Percentiles rank a stretch among this genome's conserved stretches.
These are phyloP conservation scores for Helianthus annuus DNA, from an alignment of 129 eudicot species.

Conservation along the genomic window DNA sequence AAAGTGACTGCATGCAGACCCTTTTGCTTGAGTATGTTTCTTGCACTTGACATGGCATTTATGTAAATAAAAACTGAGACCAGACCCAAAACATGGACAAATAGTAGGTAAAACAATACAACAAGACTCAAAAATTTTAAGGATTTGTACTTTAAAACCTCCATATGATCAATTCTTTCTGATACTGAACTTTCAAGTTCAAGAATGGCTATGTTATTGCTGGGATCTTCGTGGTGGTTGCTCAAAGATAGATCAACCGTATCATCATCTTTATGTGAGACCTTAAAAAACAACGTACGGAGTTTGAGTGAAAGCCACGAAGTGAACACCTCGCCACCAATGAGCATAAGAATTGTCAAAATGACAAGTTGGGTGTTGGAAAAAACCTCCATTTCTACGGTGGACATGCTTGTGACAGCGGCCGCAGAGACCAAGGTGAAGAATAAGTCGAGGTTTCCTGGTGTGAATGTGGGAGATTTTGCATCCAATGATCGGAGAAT, in stretches of 20 bases:
- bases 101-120: slow-evolving; percentile 38
- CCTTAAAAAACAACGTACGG: slow-evolving; percentile 10
- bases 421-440: slow-evolving; percentile 62
- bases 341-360: slow-evolving; percentile 49
- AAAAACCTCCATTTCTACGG: slow-evolving; percentile 72
- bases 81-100: slow-evolving; percentile 40
- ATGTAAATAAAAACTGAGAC: slow-evolving; percentile 25
- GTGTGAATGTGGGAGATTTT: slow-evolving; percentile 16
- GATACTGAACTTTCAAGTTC: neutral
- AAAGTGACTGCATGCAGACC: slow-evolving; percentile 45
- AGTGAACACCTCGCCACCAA: slow-evolving; percentile 65
- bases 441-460: slow-evolving; percentile 45
- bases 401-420: slow-evolving; percentile 72
- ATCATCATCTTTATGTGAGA: neutral
- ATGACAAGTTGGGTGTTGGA: slow-evolving; percentile 62
- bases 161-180: neutral
- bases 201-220: neutral
- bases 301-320: slow-evolving; percentile 54
- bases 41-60: slow-evolving; percentile 35
- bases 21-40: slow-evolving; percentile 39
- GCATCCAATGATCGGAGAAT: slow-evolving; percentile 38
- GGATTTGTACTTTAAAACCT: slow-evolving; percentile 20
- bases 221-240: neutral
- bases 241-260: neutral
- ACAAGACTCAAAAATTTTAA: slow-evolving; percentile 30